Evolutionary conservation across 2,329 filamentous ascomycete genomes (phyloP), one percentile per base, ranked within the genome.

Genomic region (Allantophomopsis cytisporea): DNA sequence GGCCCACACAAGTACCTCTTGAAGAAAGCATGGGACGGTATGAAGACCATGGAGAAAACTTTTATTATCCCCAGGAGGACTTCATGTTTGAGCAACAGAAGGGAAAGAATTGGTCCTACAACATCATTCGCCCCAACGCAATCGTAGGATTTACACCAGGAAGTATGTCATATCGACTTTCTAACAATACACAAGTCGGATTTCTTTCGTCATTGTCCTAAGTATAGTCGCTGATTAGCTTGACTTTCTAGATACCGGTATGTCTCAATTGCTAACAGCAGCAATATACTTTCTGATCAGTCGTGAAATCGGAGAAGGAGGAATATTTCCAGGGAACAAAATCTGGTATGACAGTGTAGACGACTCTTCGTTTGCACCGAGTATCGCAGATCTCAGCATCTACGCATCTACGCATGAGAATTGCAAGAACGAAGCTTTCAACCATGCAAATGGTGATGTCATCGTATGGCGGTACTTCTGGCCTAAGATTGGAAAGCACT

Each of bases 1-100:
- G 68, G 7, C 55, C 54, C 8, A 50, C 56, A 12, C 69, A 69
- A 43, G 60, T 61, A 43, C 68, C 66, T 1, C 61, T 71, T 56
- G 46, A 58, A 10, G 66, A 73, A 47, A 53, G 57, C 12, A 65
- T 68, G 40, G 60, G 60, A 1, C 63, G 61, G 59, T 52, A 69
- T 4, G 58, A 59, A 7, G 52, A 56, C 11, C 46, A 52, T 23
- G 60, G 60, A 4, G 59, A 60, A 2, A 72, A 68, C 50, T 72
- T 71, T 49, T 72, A 72, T 49, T 70, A 69, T 47, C 49, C 55
- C 30, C 67, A 71, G 47, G 62, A 73, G 46, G 53, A 59, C 17
- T 61, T 67, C 39, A 52, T 71, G 38, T 17, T 30, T 14, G 16
- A 31, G 14, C 6, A 20, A 4, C 40, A 59, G 1, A 54, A 50